A percentile compares a stretch with the other conserved stretches of the same genome.
Conservation (phyloP, 139 green algal genomes). For the Chlorella sp. region DNA sequence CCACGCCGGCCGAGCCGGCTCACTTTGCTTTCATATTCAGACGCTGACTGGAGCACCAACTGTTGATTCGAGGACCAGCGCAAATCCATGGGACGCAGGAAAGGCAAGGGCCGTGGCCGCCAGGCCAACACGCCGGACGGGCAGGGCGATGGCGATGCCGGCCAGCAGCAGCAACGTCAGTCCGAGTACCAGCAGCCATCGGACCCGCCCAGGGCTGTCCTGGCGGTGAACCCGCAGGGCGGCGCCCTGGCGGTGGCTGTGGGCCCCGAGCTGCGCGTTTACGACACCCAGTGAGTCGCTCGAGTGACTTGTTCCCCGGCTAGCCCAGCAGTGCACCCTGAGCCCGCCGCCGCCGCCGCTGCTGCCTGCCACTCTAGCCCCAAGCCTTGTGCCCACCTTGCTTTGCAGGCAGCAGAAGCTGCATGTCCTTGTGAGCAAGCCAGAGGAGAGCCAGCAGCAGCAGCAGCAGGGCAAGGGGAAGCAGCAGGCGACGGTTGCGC, state of each 20-base stretch:
- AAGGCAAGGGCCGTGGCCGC: not conserved
- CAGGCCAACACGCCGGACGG: not conserved
- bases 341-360: not conserved
- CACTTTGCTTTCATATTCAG: no score
- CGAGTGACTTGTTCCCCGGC: no score
- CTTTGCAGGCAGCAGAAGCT: not conserved
- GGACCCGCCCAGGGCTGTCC: conserved; percentile 2
- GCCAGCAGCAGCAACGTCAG: not conserved
- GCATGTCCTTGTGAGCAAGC: not conserved
- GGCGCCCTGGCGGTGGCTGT: conserved; percentile 19
- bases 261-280: conserved; percentile 35
- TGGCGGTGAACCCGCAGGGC: conserved; percentile 25
- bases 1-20: no score
- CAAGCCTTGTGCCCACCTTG: not conserved
- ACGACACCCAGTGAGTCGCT: conserved; percentile 6
- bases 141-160: not conserved
- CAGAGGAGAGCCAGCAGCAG: not conserved
- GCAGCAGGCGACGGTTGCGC: not conserved
- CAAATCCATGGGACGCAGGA: no score
- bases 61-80: no score
- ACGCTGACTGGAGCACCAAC: no score
- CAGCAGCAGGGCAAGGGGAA: not conserved
- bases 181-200: not conserved
- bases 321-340: not conserved
- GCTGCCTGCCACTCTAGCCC: not conserved